phyloP scores from a whole-genome alignment of 2,329 filamentous ascomycete species.

The Rhytidhysteron rufulum region DNA sequence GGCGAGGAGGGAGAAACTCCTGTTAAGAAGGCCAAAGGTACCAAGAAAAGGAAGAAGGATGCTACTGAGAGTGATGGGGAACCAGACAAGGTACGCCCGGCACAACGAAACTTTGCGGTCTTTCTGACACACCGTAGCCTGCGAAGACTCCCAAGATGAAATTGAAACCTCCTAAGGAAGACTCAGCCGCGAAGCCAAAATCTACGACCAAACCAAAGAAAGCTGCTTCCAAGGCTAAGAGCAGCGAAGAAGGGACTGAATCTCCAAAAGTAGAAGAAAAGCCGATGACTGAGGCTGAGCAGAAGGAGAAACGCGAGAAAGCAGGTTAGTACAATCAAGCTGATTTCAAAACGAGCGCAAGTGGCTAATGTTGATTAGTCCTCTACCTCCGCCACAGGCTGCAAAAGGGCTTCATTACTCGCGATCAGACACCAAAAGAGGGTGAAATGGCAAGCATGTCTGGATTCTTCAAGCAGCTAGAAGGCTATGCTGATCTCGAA shows the following conservation, averaged over 20 bases:
- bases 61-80: constrained; percentile 65
- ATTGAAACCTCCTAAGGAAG: constrained; percentile 38
- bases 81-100: constrained; percentile 55
- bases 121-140: no score
- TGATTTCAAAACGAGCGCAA: neutral
- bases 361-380: constrained; percentile 49
- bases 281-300: constrained; percentile 52
- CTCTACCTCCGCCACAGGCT: constrained; percentile 90
- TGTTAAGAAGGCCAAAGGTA: constrained; percentile 31
- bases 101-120: no score
- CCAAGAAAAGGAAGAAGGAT: constrained; percentile 74
- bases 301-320: constrained; percentile 56
- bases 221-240: constrained; percentile 50
- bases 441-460: constrained; percentile 78
- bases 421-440: constrained; percentile 80
- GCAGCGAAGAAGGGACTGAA: constrained; percentile 57
- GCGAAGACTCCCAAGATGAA: constrained; percentile 51
- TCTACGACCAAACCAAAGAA: constrained; percentile 58
- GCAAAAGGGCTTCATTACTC: constrained; percentile 86
- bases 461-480: constrained; percentile 74
- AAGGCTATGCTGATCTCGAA: constrained; percentile 76
- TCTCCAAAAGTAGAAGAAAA: constrained; percentile 48
- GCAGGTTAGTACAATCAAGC: constrained; percentile 38
- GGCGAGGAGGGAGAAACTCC: constrained; percentile 38
- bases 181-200: constrained; percentile 51